Evolutionary conservation across 768 basidiomycete genomes (phyloP).

Genomic region (Russula sp.): DNA sequence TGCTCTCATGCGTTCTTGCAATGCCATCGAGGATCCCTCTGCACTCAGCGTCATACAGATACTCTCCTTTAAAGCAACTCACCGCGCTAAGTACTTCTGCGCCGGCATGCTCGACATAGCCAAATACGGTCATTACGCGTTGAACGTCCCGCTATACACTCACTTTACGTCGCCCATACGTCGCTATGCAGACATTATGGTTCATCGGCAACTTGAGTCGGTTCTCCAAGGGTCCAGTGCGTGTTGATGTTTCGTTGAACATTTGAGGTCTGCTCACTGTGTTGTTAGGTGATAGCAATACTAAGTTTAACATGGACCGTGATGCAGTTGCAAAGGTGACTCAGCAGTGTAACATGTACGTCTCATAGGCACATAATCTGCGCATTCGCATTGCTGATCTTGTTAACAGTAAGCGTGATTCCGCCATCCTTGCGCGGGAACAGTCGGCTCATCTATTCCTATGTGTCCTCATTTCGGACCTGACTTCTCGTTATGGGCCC

Average conservation of each 20-base stretch:
- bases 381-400: constrained; percentile 1
- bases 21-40: constrained; percentile 64
- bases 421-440: constrained; percentile 87
- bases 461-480: constrained; percentile 88
- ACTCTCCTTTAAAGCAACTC: constrained; percentile 86
- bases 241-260: constrained; percentile 25
- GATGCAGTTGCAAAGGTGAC: constrained; percentile 97
- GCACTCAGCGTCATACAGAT: constrained; percentile 77
- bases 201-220: constrained; percentile 94
- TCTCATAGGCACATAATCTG: constrained; percentile 5
- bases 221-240: constrained; percentile 66
- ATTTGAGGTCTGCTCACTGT: neutral
- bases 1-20: constrained; percentile 78
- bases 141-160: constrained; percentile 88
- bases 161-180: constrained; percentile 92
- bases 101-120: constrained; percentile 99
- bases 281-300: constrained; percentile 32
- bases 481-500: constrained; percentile 92
- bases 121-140: constrained; percentile 90
- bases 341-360: constrained; percentile 95
- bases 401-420: constrained; percentile 72
- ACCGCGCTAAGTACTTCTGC: constrained; percentile 96
- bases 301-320: constrained; percentile 95
- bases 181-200: constrained; percentile 89
- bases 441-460: constrained; percentile 95